Evolutionary conservation across 345 rosid genomes (phyloP).

Genomic region (Citrus sp.): DNA sequence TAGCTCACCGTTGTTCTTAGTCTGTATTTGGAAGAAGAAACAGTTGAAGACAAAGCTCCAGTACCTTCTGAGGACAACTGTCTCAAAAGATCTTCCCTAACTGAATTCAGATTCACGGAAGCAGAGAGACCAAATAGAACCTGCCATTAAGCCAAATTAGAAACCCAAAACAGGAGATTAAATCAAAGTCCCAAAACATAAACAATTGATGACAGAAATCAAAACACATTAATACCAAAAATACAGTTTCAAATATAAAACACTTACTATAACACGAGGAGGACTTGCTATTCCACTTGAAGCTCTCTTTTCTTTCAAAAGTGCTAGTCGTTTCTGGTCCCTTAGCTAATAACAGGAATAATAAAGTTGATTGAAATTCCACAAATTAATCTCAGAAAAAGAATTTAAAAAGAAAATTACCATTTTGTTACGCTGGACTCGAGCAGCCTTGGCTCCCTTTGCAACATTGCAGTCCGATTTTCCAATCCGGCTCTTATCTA

Average conservation of each 20-base stretch:
- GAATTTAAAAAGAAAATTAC: slow-evolving; percentile 26
- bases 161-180: not conserved
- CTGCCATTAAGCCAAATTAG: slow-evolving; percentile 29
- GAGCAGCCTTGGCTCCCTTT: slow-evolving; percentile 68
- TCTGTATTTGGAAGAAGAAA: slow-evolving; percentile 66
- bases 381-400: not conserved
- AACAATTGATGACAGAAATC: not conserved
- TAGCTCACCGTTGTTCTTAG: slow-evolving; percentile 66
- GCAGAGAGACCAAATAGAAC: slow-evolving; percentile 82
- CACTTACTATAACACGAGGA: slow-evolving; percentile 80
- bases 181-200: not conserved
- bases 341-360: slow-evolving; percentile 38
- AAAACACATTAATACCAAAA: not conserved
- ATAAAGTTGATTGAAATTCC: not conserved
- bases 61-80: slow-evolving; percentile 40
- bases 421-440: slow-evolving; percentile 80
- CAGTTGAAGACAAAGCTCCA: slow-evolving; percentile 43
- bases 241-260: not conserved
- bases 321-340: slow-evolving; percentile 76
- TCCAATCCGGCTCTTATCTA: slow-evolving; percentile 60
- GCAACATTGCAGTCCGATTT: slow-evolving; percentile 56
- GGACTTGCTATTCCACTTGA: slow-evolving; percentile 52
- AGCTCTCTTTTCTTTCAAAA: slow-evolving; percentile 77
- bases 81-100: slow-evolving; percentile 53
- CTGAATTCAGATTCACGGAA: slow-evolving; percentile 51